phyloP scores from a whole-genome alignment of 768 basidiomycete genomes.

The Daedalea quercina region DNA sequence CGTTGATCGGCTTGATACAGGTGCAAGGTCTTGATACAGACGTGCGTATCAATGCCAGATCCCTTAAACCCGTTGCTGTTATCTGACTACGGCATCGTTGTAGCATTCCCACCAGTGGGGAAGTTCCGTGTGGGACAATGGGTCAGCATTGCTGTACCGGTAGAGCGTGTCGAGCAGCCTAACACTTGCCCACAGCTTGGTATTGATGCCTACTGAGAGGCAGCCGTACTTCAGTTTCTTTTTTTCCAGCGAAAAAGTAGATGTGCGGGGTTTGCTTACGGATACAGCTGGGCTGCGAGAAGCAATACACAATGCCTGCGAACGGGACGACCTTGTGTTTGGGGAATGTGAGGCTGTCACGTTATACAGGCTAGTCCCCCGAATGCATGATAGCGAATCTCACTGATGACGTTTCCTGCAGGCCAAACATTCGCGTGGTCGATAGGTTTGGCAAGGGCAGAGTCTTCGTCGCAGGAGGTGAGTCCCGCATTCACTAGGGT shows the following conservation, averaged over 20 bases:
- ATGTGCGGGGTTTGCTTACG: not conserved
- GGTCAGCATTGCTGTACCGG: not conserved
- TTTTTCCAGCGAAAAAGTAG: not conserved
- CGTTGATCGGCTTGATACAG: not conserved
- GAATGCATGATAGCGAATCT: too few species aligned
- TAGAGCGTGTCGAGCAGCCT: too few species aligned
- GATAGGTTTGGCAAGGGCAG: conserved; percentile 33
- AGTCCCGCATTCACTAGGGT: not conserved
- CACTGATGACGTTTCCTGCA: conserved; percentile 12
- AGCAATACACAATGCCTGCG: not conserved
- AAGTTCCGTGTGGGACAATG: not conserved
- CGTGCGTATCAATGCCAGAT: not conserved
- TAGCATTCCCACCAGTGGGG: not conserved
- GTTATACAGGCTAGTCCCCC: too few species aligned
- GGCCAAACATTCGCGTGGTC: conserved; percentile 44
- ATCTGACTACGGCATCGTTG: not conserved
- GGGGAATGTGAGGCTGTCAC: not conserved
- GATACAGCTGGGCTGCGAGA: not conserved
- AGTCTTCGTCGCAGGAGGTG: conserved; percentile 44
- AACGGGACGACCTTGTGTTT: not conserved
- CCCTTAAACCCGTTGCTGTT: not conserved
- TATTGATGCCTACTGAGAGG: not conserved
- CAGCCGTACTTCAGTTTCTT: not conserved
- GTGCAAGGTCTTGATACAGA: not conserved
- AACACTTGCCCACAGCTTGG: not conserved